phyloP scores from a whole-genome alignment of 306 rosid genomes.

The Cyamopsis tetragonoloba region DNA sequence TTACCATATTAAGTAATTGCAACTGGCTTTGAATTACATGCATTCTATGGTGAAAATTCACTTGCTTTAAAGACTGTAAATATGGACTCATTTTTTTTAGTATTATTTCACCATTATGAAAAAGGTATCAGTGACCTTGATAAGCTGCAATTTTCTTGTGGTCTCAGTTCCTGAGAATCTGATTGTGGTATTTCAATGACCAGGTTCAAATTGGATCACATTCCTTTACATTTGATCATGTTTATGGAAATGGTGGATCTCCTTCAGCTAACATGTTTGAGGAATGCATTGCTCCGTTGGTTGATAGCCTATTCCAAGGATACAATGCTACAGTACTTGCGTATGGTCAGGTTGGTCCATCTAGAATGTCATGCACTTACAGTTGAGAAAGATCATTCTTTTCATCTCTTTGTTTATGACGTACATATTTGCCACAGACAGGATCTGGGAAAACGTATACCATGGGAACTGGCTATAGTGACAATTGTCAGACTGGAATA shows the following conservation, averaged over 20 bases:
- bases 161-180: conserved; percentile 19
- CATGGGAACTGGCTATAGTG: conserved; percentile 78
- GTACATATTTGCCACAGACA: conserved; percentile 48
- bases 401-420: conserved; percentile 24
- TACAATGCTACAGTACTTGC: conserved; percentile 87
- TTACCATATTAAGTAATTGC: neutral
- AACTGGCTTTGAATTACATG: neutral
- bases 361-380: conserved; percentile 1
- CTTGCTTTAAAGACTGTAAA: neutral
- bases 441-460: conserved; percentile 92
- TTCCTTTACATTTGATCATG: conserved; percentile 80
- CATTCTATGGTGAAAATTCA: conserved; percentile 4
- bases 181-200: conserved; percentile 28
- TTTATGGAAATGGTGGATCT: conserved; percentile 63
- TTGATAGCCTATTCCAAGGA: conserved; percentile 79
- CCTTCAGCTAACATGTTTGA: conserved; percentile 63
- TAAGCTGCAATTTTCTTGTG: conserved; percentile 16
- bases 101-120: neutral
- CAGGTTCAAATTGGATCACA: conserved; percentile 79
- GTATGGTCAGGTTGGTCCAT: conserved; percentile 71
- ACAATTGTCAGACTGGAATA: conserved; percentile 48
- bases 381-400: conserved; percentile 14
- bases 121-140: neutral
- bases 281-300: conserved; percentile 74
- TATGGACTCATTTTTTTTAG: neutral